Percentiles rank a stretch among this genome's conserved stretches.
Conservation (phyloP, 148 eudicot genomes). For the Heliosperma pusillum region DNA sequence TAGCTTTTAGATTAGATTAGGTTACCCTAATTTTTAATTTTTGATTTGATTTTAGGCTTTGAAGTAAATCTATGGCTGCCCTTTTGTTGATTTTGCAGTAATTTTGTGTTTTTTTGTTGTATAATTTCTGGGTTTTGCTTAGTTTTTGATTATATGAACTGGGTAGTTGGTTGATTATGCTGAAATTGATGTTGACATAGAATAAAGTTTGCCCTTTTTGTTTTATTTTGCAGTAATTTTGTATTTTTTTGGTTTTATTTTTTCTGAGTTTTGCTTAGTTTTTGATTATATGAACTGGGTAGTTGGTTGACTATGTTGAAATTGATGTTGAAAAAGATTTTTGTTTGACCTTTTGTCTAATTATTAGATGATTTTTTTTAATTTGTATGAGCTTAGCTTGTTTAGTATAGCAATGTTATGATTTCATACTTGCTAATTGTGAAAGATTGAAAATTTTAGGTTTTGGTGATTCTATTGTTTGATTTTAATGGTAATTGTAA, state of each 20-base stretch:
- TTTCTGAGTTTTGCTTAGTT: constrained; percentile 22
- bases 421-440: constrained; percentile 4
- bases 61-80: neutral
- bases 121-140: constrained; percentile 20
- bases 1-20: neutral
- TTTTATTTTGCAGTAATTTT: neutral
- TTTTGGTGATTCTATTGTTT: neutral
- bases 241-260: neutral
- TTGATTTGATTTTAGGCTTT: neutral
- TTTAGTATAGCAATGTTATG: constrained; percentile 8
- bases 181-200: constrained; percentile 7
- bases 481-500: neutral
- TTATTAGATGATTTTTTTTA: constrained; percentile 9
- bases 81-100: neutral
- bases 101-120: neutral
- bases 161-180: neutral
- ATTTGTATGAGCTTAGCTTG: neutral
- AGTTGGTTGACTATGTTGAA: constrained; percentile 5
- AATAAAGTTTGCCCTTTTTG: constrained; percentile 1
- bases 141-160: neutral
- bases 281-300: neutral
- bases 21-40: too few species aligned
- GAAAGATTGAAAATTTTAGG: constrained; percentile 7
- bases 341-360: constrained; percentile 7
- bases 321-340: constrained; percentile 1